These are phyloP conservation scores for Gossypium herbaceum DNA, from an alignment of 345 rosid species.

Conservation along the genomic window DNA sequence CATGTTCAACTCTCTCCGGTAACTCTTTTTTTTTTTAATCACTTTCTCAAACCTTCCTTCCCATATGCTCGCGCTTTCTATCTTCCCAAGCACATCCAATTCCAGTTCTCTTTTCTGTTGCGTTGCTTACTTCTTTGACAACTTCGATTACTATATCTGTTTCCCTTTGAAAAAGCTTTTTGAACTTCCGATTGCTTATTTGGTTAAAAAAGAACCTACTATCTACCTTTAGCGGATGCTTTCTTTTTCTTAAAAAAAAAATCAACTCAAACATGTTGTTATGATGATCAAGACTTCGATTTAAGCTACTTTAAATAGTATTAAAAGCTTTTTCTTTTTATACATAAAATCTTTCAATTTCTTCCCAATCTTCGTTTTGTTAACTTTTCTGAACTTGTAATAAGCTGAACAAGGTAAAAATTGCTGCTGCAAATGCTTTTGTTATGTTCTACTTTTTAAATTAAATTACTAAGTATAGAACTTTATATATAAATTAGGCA, in stretches of 20 bases:
- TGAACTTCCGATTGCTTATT: conserved; percentile 2
- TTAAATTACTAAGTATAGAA: too few relatives aligned
- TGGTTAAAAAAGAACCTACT: not conserved
- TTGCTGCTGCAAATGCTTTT: not conserved
- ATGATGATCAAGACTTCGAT: not conserved
- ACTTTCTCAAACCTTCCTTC: conserved; percentile 8
- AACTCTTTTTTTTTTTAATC: not conserved
- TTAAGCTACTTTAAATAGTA: conserved; percentile 1
- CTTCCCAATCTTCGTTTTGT: not conserved
- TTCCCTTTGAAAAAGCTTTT: not conserved
- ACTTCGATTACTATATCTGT: not conserved
- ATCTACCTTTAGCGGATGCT: not conserved
- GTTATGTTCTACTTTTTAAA: not conserved
- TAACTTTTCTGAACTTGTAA: not conserved
- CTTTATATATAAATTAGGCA: not conserved
- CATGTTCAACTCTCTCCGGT: conserved; percentile 5
- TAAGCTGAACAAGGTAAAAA: not conserved
- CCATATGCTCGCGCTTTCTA: conserved; percentile 7
- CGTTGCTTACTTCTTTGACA: not conserved
- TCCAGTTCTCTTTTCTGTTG: not conserved
- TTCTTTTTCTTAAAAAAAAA: not conserved
- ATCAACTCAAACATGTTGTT: not conserved
- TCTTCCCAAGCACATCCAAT: not conserved
- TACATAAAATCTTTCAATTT: not conserved
- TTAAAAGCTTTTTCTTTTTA: not conserved